Base-by-base conservation (phyloP, 2,329 filamentous ascomycete genomes). In the Trichoderma asperellum region DNA sequence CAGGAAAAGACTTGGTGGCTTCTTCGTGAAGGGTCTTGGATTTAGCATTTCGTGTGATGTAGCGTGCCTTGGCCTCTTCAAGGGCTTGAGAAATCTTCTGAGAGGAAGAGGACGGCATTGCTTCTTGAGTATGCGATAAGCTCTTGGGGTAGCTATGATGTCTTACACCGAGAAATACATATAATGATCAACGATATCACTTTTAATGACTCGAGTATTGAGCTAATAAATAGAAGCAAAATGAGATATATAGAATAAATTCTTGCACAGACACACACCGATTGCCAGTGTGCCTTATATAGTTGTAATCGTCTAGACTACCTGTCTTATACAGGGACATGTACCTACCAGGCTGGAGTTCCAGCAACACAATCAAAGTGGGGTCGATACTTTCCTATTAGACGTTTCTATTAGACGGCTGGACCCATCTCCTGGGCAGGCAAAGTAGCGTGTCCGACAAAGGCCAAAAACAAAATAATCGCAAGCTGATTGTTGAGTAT, bases 1-100 rank as follows among this genome's bases (percentile, higher is more conserved):
- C 83, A 0, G 83, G 83, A 34, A 84, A 75, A 14, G 73, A 71
- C 34, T 75, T 71, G 57, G 77, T 55, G n/a, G 83, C 81, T 32
- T 77, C 71, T 14, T 80, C 74, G 69, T 85, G 79, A 16, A 81
- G 77, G 47, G 71, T 62, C 53, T 77, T 76, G 70, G 83, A 84
- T 2, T 71, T 73, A 7, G 79, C 76, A 71, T 84, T 84, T 40
- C 74, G 75, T 37, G 76, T 67, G 7, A 72, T 68, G 70, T 80
- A 84, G n/a, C 77, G 76, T 60, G 72, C 70, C 53, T 75, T 75
- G 12, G 80, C 81, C 6, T 75, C 75, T 8, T 73, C 63, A 5
- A 83, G 77, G 37, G 79, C 78, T 4, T 68, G 60, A 37, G 75
- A 71, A 7, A 70, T 16, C 21, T n/a, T 61, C 18, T 35, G 57